Evolutionary conservation across 202 grass and related monocot genomes (phyloP).

Genomic region (Schoenoplectus triqueter): DNA sequence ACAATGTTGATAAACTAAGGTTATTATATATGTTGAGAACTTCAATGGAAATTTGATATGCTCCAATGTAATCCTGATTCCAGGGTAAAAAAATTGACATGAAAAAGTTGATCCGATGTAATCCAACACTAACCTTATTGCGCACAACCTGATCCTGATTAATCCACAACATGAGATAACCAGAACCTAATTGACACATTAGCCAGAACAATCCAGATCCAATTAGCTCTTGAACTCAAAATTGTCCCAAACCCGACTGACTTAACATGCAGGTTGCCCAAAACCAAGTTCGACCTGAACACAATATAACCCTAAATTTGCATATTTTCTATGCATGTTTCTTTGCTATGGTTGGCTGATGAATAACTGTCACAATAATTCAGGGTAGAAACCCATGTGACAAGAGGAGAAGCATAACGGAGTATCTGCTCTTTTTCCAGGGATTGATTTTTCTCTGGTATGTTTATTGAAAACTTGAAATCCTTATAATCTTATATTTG

Average conservation of each 20-base stretch:
- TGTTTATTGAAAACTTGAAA: not conserved
- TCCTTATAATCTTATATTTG: not conserved
- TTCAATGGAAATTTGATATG: not conserved
- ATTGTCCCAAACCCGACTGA: not conserved
- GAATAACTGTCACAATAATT: not conserved
- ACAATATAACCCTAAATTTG: not conserved
- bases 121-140: not conserved
- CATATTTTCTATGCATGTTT: not conserved
- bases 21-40: not conserved
- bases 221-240: no score
- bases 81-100: not conserved
- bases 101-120: not conserved
- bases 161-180: not conserved
- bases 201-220: not conserved
- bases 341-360: not conserved
- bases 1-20: not conserved
- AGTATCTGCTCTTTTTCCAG: slow-evolving; percentile 72
- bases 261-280: no score
- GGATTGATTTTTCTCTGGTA: slow-evolving; percentile 91
- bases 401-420: slow-evolving; percentile 77
- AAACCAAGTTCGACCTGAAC: not conserved
- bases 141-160: not conserved
- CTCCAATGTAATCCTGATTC: not conserved
- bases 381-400: slow-evolving; percentile 82
- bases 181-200: not conserved